These are phyloP conservation scores for Pythium rishiriense DNA, from an alignment of 352 stramenopile species.

Conservation along the genomic window DNA sequence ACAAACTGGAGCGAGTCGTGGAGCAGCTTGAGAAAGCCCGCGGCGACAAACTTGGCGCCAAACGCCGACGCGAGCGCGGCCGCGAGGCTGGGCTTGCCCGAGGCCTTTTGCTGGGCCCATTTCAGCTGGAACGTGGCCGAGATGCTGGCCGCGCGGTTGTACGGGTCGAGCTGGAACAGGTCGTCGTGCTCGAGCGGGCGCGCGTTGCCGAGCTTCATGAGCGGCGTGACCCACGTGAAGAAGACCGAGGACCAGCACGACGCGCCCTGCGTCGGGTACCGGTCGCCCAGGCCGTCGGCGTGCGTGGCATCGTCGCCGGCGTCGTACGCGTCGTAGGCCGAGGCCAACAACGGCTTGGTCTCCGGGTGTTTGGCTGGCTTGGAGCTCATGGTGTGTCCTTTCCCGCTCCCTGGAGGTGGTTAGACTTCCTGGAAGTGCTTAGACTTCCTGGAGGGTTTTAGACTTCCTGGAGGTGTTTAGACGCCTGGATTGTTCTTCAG, in stretches of 20 bases:
- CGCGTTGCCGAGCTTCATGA: slow-evolving; percentile 84
- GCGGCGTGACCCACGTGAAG: slow-evolving; percentile 87
- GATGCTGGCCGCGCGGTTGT: slow-evolving; percentile 60
- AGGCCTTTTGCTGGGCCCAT: slow-evolving; percentile 43
- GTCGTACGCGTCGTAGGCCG: slow-evolving; percentile 18
- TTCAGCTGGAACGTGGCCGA: slow-evolving; percentile 42
- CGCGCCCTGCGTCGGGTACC: slow-evolving; percentile 57
- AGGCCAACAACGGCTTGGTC: slow-evolving; percentile 36
- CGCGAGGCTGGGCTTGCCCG: slow-evolving; percentile 17
- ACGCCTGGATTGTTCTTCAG: no score
- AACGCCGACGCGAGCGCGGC: slow-evolving; percentile 46
- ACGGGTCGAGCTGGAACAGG: slow-evolving; percentile 78
- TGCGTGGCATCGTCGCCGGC: slow-evolving; percentile 15
- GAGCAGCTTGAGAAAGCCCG: slow-evolving; percentile 74
- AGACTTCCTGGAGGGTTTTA: neutral
- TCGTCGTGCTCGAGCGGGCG: slow-evolving; percentile 79
- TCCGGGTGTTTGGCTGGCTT: slow-evolving; percentile 22
- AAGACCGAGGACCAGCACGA: slow-evolving; percentile 61
- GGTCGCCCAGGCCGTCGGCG: slow-evolving; percentile 47
- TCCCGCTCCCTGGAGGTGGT: slow-evolving; percentile 15
- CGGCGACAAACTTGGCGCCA: slow-evolving; percentile 40
- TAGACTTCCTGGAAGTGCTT: slow-evolving; percentile 23
- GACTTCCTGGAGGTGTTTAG: neutral
- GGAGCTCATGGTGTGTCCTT: slow-evolving; percentile 1
- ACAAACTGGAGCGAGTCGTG: slow-evolving; percentile 87